phyloP scores from a whole-genome alignment of 2,329 filamentous ascomycete species.

The Sphaerulina musiva region DNA sequence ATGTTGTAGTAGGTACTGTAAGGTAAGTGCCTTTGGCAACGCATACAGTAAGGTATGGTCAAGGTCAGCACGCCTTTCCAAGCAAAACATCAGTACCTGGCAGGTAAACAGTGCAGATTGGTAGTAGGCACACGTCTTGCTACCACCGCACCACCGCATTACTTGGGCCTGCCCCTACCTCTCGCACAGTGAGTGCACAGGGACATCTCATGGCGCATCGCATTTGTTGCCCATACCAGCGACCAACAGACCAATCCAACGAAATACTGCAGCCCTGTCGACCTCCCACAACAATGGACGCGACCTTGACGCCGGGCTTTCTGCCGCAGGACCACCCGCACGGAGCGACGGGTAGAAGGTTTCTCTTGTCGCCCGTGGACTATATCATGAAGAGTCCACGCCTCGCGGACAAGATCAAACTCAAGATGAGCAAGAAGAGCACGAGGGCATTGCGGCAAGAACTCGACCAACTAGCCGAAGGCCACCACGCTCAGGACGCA shows the following conservation, averaged over 20 bases:
- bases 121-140: not conserved
- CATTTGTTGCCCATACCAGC: conserved; percentile 11
- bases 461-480: conserved; percentile 8
- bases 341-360: not conserved
- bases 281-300: conserved; percentile 4
- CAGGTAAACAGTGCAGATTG: not conserved
- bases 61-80: not conserved
- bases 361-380: conserved; percentile 12
- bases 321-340: conserved; percentile 13
- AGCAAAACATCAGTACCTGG: not conserved
- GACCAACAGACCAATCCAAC: conserved; percentile 1
- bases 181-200: not conserved
- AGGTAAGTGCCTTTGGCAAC: too few species aligned
- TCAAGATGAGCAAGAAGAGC: conserved; percentile 17
- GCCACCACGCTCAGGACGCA: conserved; percentile 8
- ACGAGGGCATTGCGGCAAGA: conserved; percentile 10
- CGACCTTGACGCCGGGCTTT: not conserved
- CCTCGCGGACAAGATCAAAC: conserved; percentile 13
- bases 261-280: conserved; percentile 4
- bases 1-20: too few species aligned
- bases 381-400: conserved; percentile 13
- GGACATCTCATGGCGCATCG: conserved; percentile 5
- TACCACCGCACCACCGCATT: not conserved
- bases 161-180: not conserved
- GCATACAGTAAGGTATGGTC: too few species aligned